Base-by-base conservation (phyloP, 2,329 filamentous ascomycete genomes). In the Xylariaceae sp. region DNA sequence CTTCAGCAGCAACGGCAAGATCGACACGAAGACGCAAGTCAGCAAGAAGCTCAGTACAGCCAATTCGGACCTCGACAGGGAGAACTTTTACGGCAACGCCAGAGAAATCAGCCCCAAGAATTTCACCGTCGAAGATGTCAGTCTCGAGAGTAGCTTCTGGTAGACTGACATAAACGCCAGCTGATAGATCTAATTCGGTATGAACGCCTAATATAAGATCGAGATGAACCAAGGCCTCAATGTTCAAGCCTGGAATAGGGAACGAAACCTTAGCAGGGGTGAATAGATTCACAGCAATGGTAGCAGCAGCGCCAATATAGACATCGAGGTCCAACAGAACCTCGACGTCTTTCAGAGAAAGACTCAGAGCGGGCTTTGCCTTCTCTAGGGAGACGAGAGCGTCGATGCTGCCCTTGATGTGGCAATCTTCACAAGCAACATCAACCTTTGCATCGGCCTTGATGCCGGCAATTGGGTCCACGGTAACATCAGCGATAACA, bases 161-260 rank as follows among this genome's bases (percentile, higher is more conserved):
- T 1, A 84, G 70, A 60, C 76, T 73, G 42, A 84, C 71, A 61
- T 82, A 79, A 48, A 82, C 75, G 7, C 80, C 80, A 46, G 75
- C 80, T 20, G 72, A 75, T 24, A 84, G 72, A 53, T 81, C 79
- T 40, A 85, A 68, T 11, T 71, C 70, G 2, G 75, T 75, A n/a
- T 78, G 70, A 0, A 77, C 72, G 42, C 70, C 73, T 13, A 84
- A 65, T 24, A 84, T 73, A 2, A 85, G 72, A 56, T 84, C 81
- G 8, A 84, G 70, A 27, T 72, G 72, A 44, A 83, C 72, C 2
- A 80, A 66, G 2, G 78, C 72, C 3, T 78, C 78, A 7, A 81
- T 65, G 24, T 73, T 68, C 1, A 82, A 61, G 1, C 75, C 72
- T 1, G 71, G 69, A 2, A 81, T 57, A 13, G 68, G 64, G 3